A percentile compares a stretch with the other conserved stretches of the same genome.
Evolutionary conservation across 192 early-diverging fungal species (phyloP).

Genomic region (Coemansia sp.): DNA sequence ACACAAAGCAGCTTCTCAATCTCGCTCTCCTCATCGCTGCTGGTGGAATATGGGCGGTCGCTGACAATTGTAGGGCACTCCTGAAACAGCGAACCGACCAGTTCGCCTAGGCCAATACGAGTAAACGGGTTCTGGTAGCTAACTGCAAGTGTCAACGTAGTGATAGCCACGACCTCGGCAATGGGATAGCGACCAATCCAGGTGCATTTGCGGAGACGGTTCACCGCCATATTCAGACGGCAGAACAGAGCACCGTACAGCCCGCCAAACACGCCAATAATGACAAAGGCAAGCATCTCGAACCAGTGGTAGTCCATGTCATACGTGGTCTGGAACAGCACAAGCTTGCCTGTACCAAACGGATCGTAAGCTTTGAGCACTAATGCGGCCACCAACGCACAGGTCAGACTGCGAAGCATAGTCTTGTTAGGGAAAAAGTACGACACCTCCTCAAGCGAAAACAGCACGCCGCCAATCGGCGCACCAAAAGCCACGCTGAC

Average conservation of each 20-base stretch:
- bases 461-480: constrained; percentile 94
- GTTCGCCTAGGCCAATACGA: constrained; percentile 79
- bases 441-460: constrained; percentile 89
- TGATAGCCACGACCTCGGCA: constrained; percentile 69
- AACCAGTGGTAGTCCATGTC: constrained; percentile 71
- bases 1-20: constrained; percentile 66
- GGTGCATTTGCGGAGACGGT: constrained; percentile 71
- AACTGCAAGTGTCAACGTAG: constrained; percentile 67
- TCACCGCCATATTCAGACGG: constrained; percentile 65
- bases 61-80: constrained; percentile 66
- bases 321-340: constrained; percentile 63
- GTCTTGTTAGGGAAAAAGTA: constrained; percentile 71
- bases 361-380: constrained; percentile 60
- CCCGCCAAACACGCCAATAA: constrained; percentile 74
- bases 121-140: constrained; percentile 84
- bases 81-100: constrained; percentile 84
- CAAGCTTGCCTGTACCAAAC: constrained; percentile 57
- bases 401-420: constrained; percentile 70
- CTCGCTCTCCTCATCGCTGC: constrained; percentile 57
- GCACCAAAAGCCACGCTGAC: constrained; percentile 95
- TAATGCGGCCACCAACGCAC: constrained; percentile 61
- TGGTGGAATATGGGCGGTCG: constrained; percentile 18
- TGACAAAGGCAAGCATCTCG: constrained; percentile 65
- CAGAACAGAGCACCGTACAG: constrained; percentile 82
- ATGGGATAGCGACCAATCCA: constrained; percentile 70